phyloP scores from a whole-genome alignment of 441 rosid genomes.

The Gossypium trilobum region DNA sequence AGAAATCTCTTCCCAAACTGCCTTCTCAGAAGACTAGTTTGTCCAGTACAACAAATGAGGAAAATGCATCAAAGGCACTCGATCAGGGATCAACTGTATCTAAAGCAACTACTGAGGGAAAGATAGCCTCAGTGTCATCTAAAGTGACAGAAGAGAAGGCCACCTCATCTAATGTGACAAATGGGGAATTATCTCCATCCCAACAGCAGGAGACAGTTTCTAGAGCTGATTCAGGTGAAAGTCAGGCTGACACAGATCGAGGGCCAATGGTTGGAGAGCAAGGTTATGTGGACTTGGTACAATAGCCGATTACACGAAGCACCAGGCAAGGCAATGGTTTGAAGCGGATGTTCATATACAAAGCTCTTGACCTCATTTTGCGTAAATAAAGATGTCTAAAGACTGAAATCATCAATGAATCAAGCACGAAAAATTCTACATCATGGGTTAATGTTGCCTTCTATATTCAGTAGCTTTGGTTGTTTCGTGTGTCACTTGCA shows the following conservation, averaged over 20 bases:
- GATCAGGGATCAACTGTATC: constrained; percentile 25
- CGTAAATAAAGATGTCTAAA: constrained; percentile 27
- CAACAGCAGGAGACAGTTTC: constrained; percentile 24
- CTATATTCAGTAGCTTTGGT: constrained; percentile 30
- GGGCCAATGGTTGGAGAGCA: constrained; percentile 17
- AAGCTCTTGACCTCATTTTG: constrained; percentile 21
- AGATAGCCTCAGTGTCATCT: constrained; percentile 8
- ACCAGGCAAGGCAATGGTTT: background rate
- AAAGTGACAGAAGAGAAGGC: constrained; percentile 11
- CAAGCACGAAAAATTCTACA: constrained; percentile 27
- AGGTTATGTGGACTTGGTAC: constrained; percentile 22
- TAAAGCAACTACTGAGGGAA: constrained; percentile 15
- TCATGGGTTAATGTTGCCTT: constrained; percentile 30
- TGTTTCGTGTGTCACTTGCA: constrained; percentile 32
- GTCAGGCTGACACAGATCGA: background rate
- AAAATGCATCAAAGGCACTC: constrained; percentile 29
- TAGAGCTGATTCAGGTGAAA: constrained; percentile 22
- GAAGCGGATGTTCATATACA: constrained; percentile 18
- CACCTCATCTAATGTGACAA: constrained; percentile 10
- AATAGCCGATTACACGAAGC: background rate
- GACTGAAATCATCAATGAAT: constrained; percentile 25
- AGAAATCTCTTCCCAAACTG: constrained; percentile 82
- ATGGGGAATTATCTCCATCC: constrained; percentile 26
- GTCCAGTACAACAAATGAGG: constrained; percentile 25
- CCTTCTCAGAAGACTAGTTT: constrained; percentile 69